Evolutionary conservation across 345 rosid genomes (phyloP).

Genomic region (Aquilaria sinensis): DNA sequence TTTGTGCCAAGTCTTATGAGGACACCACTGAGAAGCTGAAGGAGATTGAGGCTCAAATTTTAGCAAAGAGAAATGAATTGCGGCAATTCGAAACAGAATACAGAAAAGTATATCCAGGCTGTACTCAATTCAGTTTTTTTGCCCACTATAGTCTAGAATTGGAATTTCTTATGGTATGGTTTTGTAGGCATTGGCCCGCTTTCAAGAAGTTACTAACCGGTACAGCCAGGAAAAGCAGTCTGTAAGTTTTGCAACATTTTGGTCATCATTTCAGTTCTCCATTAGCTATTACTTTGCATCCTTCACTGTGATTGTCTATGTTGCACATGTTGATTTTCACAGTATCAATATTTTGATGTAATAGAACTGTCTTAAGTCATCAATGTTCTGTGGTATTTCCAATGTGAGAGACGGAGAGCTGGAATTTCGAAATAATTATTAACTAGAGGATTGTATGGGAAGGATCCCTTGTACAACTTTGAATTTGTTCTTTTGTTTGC

Average conservation of each 20-base stretch:
- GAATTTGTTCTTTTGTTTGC: too few relatives aligned
- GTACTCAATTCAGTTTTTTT: neutral
- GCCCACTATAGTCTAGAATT: neutral
- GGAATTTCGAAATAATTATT: too few relatives aligned
- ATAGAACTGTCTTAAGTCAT: too few relatives aligned
- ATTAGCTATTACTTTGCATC: too few relatives aligned
- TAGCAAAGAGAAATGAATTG: conserved; percentile 84
- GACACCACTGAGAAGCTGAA: conserved; percentile 71
- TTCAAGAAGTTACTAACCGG: conserved; percentile 94
- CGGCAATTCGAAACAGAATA: conserved; percentile 96
- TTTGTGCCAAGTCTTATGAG: conserved; percentile 83
- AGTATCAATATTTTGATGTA: too few relatives aligned
- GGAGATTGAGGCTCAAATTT: conserved; percentile 83
- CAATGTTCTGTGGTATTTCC: too few relatives aligned
- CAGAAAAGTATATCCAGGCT: conserved; percentile 55
- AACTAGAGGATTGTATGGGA: too few relatives aligned
- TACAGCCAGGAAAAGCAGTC: conserved; percentile 89
- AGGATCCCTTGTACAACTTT: too few relatives aligned
- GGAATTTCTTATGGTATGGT: conserved; percentile 5
- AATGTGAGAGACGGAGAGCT: too few relatives aligned
- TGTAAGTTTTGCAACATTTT: conserved; percentile 38
- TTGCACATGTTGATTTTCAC: too few relatives aligned
- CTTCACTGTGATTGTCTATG: too few relatives aligned
- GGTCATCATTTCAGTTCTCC: neutral
- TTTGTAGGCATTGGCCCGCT: conserved; percentile 86